Percentiles rank a stretch among this genome's conserved stretches.
phyloP scores from a whole-genome alignment of 2,329 filamentous ascomycete genomes.

The Biscogniauxia sp. region DNA sequence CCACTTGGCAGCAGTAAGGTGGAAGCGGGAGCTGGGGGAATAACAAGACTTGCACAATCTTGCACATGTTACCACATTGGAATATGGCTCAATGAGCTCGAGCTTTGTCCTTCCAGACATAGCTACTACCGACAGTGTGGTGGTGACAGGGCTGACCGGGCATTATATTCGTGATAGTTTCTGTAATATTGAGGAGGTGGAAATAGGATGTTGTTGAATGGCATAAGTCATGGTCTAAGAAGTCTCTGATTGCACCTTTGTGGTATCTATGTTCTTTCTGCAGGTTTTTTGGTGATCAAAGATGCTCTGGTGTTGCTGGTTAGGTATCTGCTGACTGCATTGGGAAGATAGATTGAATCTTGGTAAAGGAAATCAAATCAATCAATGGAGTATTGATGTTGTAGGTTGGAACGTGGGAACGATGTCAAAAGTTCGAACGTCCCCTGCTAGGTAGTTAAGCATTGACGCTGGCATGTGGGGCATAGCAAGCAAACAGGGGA shows the following conservation, averaged over 20 bases:
- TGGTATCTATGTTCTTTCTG: not conserved
- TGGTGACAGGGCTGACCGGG: no score
- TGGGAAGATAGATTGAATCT: not conserved
- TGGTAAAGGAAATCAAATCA: not conserved
- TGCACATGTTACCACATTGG: conserved; percentile 9
- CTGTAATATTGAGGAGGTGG: not conserved
- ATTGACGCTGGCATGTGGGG: not conserved
- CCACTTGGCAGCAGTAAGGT: no score
- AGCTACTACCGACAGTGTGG: not conserved
- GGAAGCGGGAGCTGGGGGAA: not conserved
- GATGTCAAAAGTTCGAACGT: no score
- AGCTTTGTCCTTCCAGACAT: not conserved
- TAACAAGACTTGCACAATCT: conserved; percentile 10
- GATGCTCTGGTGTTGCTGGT: not conserved
- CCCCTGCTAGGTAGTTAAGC: not conserved
- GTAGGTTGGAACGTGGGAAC: not conserved
- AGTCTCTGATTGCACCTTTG: not conserved
- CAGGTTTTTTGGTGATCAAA: not conserved
- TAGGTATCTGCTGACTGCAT: not conserved
- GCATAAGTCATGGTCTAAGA: no score
- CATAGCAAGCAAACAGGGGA: not conserved
- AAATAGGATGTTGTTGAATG: not conserved
- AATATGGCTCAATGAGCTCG: not conserved
- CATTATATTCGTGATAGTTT: not conserved
- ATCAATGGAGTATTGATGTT: not conserved